Conservation (phyloP, 1,284 basidiomycete genomes). For the Xerocomus cyaneibrunnescens region DNA sequence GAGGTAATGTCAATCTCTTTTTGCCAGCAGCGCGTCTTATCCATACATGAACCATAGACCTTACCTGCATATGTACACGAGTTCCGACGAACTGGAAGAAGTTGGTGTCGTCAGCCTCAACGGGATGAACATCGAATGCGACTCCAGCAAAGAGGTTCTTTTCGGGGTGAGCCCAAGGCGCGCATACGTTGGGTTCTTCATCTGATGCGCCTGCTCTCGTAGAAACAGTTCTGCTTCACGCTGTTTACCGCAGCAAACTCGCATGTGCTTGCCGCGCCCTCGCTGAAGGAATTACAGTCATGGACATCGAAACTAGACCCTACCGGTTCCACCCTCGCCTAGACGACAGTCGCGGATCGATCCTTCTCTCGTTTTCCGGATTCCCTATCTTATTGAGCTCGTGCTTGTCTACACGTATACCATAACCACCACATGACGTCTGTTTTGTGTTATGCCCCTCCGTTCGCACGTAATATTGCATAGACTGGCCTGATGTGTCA, state of each 20-base stretch:
- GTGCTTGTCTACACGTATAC: conserved; percentile 28
- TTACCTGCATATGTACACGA: conserved; percentile 85
- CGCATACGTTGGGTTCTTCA: background rate
- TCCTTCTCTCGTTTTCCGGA: conserved; percentile 7
- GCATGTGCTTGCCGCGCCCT: conserved; percentile 81
- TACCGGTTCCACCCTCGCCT: conserved; percentile 53
- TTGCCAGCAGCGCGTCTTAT: background rate
- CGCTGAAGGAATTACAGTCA: conserved; percentile 74
- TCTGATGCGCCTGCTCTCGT: conserved; percentile 19
- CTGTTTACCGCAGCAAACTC: conserved; percentile 90
- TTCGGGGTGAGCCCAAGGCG: conserved; percentile 65
- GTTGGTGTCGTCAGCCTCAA: conserved; percentile 81
- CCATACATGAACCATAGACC: conserved; percentile 54
- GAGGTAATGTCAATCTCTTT: conserved; percentile 50
- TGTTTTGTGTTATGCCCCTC: conserved; percentile 17
- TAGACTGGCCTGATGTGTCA: conserved; percentile 3
- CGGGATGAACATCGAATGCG: conserved; percentile 83
- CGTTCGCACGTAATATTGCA: background rate
- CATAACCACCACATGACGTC: conserved; percentile 22
- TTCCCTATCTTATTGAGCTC: conserved; percentile 24
- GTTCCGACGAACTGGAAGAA: conserved; percentile 82
- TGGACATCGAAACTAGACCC: conserved; percentile 85
- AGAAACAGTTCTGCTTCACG: conserved; percentile 86
- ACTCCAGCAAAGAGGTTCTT: conserved; percentile 82
- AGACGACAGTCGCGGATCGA: conserved; percentile 19